A percentile compares a stretch with the other conserved stretches of the same genome.
These are phyloP conservation scores for Recurvomyces mirabilis DNA, from an alignment of 495 filamentous ascomycete genomes.

Conservation along the genomic window DNA sequence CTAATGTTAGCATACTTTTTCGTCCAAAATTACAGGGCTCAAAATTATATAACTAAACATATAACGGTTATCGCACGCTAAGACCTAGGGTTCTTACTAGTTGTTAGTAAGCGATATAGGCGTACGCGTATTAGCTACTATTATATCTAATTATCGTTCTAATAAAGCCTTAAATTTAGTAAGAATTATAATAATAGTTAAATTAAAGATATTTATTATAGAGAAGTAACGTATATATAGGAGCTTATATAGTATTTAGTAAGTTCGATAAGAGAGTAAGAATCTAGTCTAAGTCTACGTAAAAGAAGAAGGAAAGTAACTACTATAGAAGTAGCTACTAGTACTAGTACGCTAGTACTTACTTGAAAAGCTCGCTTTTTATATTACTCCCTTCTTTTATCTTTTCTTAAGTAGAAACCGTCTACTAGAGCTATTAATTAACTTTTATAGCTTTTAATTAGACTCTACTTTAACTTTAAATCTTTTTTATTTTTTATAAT, in stretches of 20 bases:
- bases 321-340: background rate
- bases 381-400: background rate
- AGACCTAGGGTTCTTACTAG: no score
- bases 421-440: background rate
- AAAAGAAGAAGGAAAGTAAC: background rate
- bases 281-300: background rate
- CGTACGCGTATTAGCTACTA: no score
- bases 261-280: background rate
- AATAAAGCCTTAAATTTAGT: no score
- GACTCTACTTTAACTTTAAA: background rate
- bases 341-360: slow-evolving; percentile 2
- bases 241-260: slow-evolving; percentile 3
- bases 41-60: no score
- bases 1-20: no score
- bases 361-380: background rate
- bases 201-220: no score
- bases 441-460: background rate
- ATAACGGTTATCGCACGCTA: no score
- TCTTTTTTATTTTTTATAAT: background rate
- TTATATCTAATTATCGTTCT: no score
- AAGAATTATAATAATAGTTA: no score
- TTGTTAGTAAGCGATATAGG: no score
- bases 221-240: slow-evolving; percentile 3
- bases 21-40: no score
- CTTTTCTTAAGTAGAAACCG: background rate